These are phyloP conservation scores for Inonotus hispidus DNA, from an alignment of 1,284 basidiomycete species.

Conservation along the genomic window DNA sequence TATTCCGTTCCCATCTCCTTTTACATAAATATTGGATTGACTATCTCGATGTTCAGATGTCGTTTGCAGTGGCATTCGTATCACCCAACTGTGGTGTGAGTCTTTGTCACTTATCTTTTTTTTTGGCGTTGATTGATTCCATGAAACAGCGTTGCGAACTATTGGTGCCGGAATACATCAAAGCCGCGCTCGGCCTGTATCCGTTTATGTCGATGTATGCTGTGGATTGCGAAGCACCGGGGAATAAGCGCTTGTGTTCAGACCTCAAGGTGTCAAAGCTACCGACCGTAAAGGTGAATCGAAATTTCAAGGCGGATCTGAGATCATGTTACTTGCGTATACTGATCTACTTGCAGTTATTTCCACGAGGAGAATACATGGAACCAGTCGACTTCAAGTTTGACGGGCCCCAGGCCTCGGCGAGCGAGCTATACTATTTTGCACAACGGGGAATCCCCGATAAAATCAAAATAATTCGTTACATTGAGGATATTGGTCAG, in stretches of 20 bases:
- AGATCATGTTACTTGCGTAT: slow-evolving; percentile 8
- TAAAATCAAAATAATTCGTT: slow-evolving; percentile 57
- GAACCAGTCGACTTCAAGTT: slow-evolving; percentile 70
- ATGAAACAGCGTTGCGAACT: slow-evolving; percentile 76
- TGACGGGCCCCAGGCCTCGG: slow-evolving; percentile 65
- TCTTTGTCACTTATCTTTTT: slow-evolving; percentile 1
- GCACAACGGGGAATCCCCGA: slow-evolving; percentile 74
- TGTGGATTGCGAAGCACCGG: slow-evolving; percentile 82
- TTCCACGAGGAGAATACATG: slow-evolving; percentile 65
- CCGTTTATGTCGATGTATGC: slow-evolving; percentile 87
- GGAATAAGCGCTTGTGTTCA: slow-evolving; percentile 77
- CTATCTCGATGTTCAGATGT: slow-evolving; percentile 41
- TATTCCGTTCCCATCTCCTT: neutral
- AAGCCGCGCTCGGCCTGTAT: slow-evolving; percentile 73
- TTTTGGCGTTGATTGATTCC: neutral
- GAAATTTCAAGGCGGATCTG: neutral
- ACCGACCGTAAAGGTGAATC: slow-evolving; percentile 77
- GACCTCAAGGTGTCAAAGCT: slow-evolving; percentile 88
- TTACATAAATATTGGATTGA: neutral
- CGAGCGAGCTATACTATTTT: slow-evolving; percentile 72
- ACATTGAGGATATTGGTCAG: slow-evolving; percentile 57
- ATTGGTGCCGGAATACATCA: slow-evolving; percentile 81
- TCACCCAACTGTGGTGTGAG: slow-evolving; percentile 87
- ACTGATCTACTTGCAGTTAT: slow-evolving; percentile 42
- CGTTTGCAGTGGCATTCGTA: slow-evolving; percentile 80